Evolutionary conservation across 345 rosid genomes (phyloP).

Genomic region (Eucalyptus virginea): DNA sequence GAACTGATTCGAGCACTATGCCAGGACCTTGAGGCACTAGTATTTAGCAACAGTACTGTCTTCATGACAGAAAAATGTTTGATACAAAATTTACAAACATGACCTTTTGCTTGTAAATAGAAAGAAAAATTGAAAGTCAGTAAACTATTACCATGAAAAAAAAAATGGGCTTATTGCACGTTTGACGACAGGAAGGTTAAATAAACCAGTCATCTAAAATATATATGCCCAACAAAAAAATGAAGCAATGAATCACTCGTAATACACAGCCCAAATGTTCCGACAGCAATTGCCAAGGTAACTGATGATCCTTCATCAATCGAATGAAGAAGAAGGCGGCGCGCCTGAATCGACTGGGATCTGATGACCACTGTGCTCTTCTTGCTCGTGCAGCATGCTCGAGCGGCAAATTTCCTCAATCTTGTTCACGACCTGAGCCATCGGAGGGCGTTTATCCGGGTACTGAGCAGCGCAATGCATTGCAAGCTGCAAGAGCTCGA

Average conservation of each 20-base stretch:
- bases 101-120: neutral
- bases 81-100: neutral
- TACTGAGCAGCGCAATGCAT: conserved; percentile 23
- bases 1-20: neutral
- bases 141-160: neutral
- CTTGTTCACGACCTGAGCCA: conserved; percentile 3
- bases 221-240: neutral
- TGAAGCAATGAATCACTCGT: neutral
- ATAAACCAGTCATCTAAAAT: neutral
- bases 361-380: neutral
- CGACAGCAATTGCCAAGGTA: neutral
- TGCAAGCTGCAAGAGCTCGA: conserved; percentile 30
- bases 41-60: neutral
- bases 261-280: neutral
- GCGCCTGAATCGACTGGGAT: neutral
- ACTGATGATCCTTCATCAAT: neutral
- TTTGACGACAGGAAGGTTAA: neutral
- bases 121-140: neutral
- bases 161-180: neutral
- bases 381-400: neutral
- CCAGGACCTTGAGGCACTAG: neutral
- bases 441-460: conserved; percentile 35
- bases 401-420: conserved; percentile 13
- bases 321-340: neutral
- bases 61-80: neutral